Conservation (phyloP, 805 yeast species). For the Debaryomyces hansenii region DNA sequence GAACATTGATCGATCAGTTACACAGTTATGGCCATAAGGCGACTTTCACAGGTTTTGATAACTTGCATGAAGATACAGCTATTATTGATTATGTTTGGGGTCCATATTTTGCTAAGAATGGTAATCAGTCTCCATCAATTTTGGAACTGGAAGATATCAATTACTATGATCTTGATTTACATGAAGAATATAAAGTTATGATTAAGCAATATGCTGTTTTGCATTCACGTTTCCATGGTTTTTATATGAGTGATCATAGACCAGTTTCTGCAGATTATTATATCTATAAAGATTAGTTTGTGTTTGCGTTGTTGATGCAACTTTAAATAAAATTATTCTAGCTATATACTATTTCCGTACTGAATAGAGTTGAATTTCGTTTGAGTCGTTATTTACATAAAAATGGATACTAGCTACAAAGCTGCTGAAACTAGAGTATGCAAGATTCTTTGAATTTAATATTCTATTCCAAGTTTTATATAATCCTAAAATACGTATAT, state of each 20-base stretch:
- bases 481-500: too few relatives aligned
- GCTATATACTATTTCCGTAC: too few relatives aligned
- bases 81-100: conserved; percentile 51
- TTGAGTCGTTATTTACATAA: too few relatives aligned
- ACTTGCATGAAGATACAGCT: conserved; percentile 19
- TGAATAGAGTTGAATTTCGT: too few relatives aligned
- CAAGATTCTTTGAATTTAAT: too few relatives aligned
- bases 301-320: too few relatives aligned
- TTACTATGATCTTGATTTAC: conserved; percentile 11
- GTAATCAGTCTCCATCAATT: background rate
- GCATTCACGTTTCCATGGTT: conserved; percentile 30
- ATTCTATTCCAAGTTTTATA: too few relatives aligned
- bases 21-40: conserved; percentile 41
- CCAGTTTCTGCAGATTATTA: conserved; percentile 31
- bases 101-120: conserved; percentile 22
- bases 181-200: conserved; percentile 22
- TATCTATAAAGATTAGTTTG: background rate
- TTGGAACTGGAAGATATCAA: conserved; percentile 6
- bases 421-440: too few relatives aligned
- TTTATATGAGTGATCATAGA: conserved; percentile 42
- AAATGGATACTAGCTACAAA: too few relatives aligned
- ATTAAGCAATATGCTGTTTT: conserved; percentile 41
- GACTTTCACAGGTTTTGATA: conserved; percentile 53
- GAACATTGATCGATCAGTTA: conserved; percentile 23
- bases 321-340: too few relatives aligned